A percentile compares a stretch with the other conserved stretches of the same genome.
Conservation (phyloP, 2,329 filamentous ascomycete species). For the Sordariomycetes sp. region DNA sequence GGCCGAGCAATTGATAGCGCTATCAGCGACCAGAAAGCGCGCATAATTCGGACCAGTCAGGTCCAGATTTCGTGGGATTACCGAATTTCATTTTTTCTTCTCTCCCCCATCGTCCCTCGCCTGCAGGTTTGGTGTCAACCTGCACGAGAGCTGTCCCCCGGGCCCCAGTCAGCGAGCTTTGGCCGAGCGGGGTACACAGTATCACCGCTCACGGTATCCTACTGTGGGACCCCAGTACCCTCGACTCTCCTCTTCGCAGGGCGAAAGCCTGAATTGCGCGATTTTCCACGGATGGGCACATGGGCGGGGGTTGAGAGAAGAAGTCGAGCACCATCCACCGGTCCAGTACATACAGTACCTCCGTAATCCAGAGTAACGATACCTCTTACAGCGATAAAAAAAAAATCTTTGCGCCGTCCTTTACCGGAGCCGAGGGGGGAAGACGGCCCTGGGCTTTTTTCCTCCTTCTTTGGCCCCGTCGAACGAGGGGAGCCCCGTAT, state of each 20-base stretch:
- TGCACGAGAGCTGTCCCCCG: no score
- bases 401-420: not conserved
- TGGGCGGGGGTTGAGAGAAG: not conserved
- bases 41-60: not conserved
- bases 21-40: not conserved
- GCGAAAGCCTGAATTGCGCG: not conserved
- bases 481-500: no score
- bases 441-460: not conserved
- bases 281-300: not conserved
- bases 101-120: not conserved
- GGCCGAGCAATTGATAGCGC: not conserved
- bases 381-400: not conserved
- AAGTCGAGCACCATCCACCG: not conserved
- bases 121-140: not conserved
- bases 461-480: not conserved
- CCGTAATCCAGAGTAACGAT: not conserved
- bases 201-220: not conserved
- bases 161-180: not conserved
- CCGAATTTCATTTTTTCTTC: not conserved
- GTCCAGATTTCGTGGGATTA: no score
- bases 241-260: not conserved
- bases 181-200: not conserved
- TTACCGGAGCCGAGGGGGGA: not conserved
- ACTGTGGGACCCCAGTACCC: not conserved
- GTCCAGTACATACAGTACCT: no score